Evolutionary conservation across 2,329 filamentous ascomycete species (phyloP).

Genomic region (Fusarium illudens): DNA sequence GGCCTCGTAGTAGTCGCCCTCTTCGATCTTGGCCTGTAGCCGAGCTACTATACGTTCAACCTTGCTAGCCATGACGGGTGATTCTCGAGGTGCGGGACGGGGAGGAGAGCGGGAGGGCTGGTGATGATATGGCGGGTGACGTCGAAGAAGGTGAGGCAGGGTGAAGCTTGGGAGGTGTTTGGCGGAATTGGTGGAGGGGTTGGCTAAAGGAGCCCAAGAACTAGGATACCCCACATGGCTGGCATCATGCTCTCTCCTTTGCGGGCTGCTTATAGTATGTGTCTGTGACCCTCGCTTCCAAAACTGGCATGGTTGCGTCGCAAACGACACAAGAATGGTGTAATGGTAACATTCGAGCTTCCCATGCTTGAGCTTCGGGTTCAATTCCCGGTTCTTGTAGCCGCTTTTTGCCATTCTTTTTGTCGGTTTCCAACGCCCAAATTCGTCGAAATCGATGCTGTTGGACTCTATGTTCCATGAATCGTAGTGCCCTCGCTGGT

Average conservation of each 20-base stretch:
- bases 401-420: slow-evolving; percentile 2
- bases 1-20: slow-evolving; percentile 96
- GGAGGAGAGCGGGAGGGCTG: neutral
- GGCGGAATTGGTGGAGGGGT: slow-evolving; percentile 29
- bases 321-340: slow-evolving; percentile 45
- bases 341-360: slow-evolving; percentile 53
- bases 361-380: slow-evolving; percentile 50
- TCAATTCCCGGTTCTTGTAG: slow-evolving; percentile 49
- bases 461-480: neutral
- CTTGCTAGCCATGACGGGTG: slow-evolving; percentile 50
- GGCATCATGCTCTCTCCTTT: too few relatives aligned
- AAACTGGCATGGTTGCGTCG: neutral
- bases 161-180: slow-evolving; percentile 12
- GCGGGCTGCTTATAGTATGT: neutral
- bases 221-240: slow-evolving; percentile 14
- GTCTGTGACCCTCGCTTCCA: neutral
- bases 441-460: neutral
- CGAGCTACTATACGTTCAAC: slow-evolving; percentile 63
- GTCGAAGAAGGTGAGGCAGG: slow-evolving; percentile 27
- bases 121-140: slow-evolving; percentile 13
- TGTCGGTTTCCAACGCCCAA: neutral
- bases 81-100: neutral
- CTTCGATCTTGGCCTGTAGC: slow-evolving; percentile 86
- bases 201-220: slow-evolving; percentile 12
- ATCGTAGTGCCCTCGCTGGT: too few relatives aligned